Conservation (phyloP, 768 basidiomycete genomes). For the Xerocomellus dryophilus region DNA sequence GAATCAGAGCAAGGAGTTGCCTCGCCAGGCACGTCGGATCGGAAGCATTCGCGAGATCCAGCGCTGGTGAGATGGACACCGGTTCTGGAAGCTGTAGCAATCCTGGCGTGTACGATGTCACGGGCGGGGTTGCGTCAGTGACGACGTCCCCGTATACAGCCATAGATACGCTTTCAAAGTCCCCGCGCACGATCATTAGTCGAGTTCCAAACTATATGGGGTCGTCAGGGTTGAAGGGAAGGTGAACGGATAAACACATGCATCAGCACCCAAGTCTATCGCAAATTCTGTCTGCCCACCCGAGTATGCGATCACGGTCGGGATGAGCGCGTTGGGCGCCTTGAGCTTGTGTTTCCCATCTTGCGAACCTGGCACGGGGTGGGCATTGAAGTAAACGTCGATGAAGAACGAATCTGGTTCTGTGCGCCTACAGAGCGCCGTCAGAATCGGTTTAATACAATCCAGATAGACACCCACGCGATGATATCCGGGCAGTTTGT, state of each 20-base stretch:
- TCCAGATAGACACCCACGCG: constrained; percentile 45
- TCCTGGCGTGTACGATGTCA: constrained; percentile 41
- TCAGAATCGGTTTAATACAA: background rate
- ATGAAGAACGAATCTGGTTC: constrained; percentile 72
- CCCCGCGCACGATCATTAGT: constrained; percentile 77
- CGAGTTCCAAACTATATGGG: constrained; percentile 62
- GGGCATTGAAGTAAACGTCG: constrained; percentile 73
- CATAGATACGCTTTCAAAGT: constrained; percentile 58
- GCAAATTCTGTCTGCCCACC: constrained; percentile 64
- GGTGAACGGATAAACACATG: constrained; percentile 28
- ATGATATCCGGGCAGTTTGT: constrained; percentile 54
- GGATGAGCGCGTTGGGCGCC: constrained; percentile 67
- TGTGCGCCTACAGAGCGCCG: constrained; percentile 47
- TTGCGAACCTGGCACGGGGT: constrained; percentile 43
- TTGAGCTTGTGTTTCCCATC: constrained; percentile 57
- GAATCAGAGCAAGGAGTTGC: constrained; percentile 58
- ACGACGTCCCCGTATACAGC: constrained; percentile 52
- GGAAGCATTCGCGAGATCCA: constrained; percentile 58
- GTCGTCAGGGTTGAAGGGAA: constrained; percentile 2
- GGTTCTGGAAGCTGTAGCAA: constrained; percentile 35
- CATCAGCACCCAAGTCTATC: constrained; percentile 71
- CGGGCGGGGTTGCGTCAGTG: constrained; percentile 40
- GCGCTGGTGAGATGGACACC: constrained; percentile 42
- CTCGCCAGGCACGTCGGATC: constrained; percentile 64
- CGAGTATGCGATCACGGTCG: constrained; percentile 67